A percentile compares a stretch with the other conserved stretches of the same genome.
Evolutionary conservation across 2,329 filamentous ascomycete species (phyloP).

Genomic region (Teratosphaeria destructans): DNA sequence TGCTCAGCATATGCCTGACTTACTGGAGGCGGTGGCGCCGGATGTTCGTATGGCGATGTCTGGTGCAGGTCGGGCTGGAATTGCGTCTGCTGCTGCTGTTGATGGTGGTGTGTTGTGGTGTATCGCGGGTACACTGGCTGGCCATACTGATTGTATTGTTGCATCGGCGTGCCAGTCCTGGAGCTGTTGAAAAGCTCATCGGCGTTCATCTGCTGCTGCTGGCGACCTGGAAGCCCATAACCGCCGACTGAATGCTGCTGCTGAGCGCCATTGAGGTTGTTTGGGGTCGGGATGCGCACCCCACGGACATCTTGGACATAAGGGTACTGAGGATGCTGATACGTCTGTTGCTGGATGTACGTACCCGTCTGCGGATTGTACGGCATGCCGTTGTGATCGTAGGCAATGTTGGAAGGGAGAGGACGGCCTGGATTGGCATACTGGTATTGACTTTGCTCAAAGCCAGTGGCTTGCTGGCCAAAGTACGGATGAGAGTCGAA

Average conservation of each 20-base stretch:
- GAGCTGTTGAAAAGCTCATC: constrained; percentile 21
- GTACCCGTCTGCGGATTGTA: constrained; percentile 20
- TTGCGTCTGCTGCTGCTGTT: constrained; percentile 1
- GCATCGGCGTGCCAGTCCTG: constrained; percentile 20
- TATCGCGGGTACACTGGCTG: constrained; percentile 18
- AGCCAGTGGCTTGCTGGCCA: constrained; percentile 15
- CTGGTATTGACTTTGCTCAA: constrained; percentile 20
- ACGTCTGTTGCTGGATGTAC: constrained; percentile 14
- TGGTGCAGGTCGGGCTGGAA: constrained; percentile 1
- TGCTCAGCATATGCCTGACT: constrained; percentile 20
- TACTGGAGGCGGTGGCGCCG: constrained; percentile 10
- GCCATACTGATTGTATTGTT: constrained; percentile 18
- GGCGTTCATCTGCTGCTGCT: constrained; percentile 10
- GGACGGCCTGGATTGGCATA: constrained; percentile 19
- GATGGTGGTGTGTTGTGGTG: not conserved
- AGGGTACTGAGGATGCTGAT: constrained; percentile 16
- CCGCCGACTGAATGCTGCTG: constrained; percentile 18
- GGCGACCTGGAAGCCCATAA: constrained; percentile 20
- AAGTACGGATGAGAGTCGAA: constrained; percentile 25
- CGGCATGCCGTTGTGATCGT: constrained; percentile 17
- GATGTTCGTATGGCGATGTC: constrained; percentile 7
- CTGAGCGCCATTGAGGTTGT: constrained; percentile 1
- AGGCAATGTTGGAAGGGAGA: constrained; percentile 21
- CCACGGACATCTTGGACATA: constrained; percentile 19
- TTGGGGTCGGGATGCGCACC: constrained; percentile 17